These are phyloP conservation scores for Fraxinus latifolia DNA, from an alignment of 305 asterid genomes.

Conservation along the genomic window DNA sequence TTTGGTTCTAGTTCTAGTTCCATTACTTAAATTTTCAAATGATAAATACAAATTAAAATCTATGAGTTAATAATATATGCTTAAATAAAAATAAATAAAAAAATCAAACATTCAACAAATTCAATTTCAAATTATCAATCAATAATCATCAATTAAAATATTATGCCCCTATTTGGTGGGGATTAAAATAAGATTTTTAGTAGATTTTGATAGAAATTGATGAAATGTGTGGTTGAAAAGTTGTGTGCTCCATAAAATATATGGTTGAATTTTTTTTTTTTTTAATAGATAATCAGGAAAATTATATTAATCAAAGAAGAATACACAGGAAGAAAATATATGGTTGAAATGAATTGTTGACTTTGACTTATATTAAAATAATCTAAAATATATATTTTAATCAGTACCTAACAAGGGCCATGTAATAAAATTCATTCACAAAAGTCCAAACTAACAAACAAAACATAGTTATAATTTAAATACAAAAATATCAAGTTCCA, in stretches of 20 bases:
- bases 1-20: neutral
- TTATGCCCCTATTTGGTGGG: neutral
- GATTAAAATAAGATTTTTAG: too few species aligned
- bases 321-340: too few species aligned
- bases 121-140: neutral
- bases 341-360: neutral
- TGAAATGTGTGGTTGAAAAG: neutral
- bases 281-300: too few species aligned
- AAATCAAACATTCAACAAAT: neutral
- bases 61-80: neutral
- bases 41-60: too few species aligned
- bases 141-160: too few species aligned
- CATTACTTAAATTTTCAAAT: neutral
- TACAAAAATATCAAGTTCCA: neutral
- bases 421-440: neutral
- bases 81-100: too few species aligned
- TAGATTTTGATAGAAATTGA: neutral
- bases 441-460: too few species aligned
- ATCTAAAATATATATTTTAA: too few species aligned
- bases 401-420: neutral
- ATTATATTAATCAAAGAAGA: too few species aligned
- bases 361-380: too few species aligned
- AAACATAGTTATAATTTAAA: neutral
- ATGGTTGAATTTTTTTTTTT: too few species aligned
- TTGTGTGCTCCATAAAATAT: neutral